Base-by-base conservation (phyloP, 1,139 yeast genomes). In the Blastobotrys raffinosifermentans region DNA sequence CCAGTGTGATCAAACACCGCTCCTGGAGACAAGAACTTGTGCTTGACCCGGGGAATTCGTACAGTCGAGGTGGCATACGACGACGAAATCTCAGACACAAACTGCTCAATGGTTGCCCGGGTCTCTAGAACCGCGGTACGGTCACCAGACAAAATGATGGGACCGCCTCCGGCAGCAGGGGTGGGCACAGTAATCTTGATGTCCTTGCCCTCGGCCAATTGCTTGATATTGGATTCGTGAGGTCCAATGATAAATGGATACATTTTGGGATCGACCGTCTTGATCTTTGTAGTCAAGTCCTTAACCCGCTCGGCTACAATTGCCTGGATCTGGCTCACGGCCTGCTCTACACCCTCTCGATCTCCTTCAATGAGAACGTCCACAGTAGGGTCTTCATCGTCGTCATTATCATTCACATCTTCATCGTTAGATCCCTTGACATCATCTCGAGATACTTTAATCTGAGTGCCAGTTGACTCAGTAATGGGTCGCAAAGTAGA, bases 301-400 rank as follows among this genome's bases (percentile, higher is more conserved):
- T 48, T 44, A 32, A 53, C 81, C 55, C 83, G 80, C 50, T 83
- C 84, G 51, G 75, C 70, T 35, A 89, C 94, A 53, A 87, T 82
- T 20, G 75, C 75, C 55, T 77, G 54, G 48, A 91, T 86, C 54
- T 72, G 77, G 33, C 66, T 63, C 53, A 80, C 81, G 19, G 97
- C 96, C 38, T 73, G 70, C 48, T 72, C 74, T 48, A 84, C 82
- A 41, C 95, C 89, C 58, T 83, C 94, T 42, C 75, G 73, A 55
- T 87, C 95, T 64, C 98, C 98, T 45, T 76, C 82, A 45, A 91
- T 69, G 21, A 77, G 66, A 39, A 91, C 78, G 29, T 69, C 67
- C 30, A 82, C 71, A 22, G 73, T 61, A 37, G 69, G 74, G 31
- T 82, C 77, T 48, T 70, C 72, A 40, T 69, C 66, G 16, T 62